phyloP scores from a whole-genome alignment of 2,329 filamentous ascomycete genomes.

The Aspergillus eucalypticola region DNA sequence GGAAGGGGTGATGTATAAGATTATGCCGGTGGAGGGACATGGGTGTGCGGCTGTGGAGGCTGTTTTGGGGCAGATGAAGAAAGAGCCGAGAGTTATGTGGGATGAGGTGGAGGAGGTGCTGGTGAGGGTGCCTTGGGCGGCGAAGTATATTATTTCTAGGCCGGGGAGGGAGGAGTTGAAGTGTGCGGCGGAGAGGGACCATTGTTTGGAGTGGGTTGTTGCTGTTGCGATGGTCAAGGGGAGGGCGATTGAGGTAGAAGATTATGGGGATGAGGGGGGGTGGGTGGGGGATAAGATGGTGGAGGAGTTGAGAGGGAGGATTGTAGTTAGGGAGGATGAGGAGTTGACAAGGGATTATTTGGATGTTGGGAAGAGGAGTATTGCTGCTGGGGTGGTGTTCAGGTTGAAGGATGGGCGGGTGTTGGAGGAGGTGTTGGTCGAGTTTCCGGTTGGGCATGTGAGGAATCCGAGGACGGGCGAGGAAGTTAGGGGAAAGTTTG shows the following conservation, averaged over 20 bases:
- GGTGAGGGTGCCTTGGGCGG: slow-evolving; percentile 33
- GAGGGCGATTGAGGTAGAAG: slow-evolving; percentile 19
- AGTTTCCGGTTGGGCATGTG: not conserved
- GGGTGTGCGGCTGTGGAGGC: not conserved
- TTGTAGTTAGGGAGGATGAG: slow-evolving; percentile 27
- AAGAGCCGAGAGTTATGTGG: not conserved
- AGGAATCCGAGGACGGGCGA: not conserved
- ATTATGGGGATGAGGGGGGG: slow-evolving; percentile 31
- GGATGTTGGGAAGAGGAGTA: slow-evolving; percentile 28
- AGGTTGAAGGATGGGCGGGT: slow-evolving; percentile 19
- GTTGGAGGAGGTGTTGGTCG: not conserved
- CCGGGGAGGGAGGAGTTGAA: slow-evolving; percentile 18
- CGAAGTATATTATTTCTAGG: slow-evolving; percentile 38
- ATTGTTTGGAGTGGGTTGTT: slow-evolving; percentile 39
- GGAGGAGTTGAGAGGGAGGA: slow-evolving; percentile 28
- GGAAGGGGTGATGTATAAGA: not conserved
- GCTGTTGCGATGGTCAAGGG: slow-evolving; percentile 37
- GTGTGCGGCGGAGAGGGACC: slow-evolving; percentile 39
- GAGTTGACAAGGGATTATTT: slow-evolving; percentile 35
- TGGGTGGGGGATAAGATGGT: slow-evolving; percentile 26
- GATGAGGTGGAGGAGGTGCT: slow-evolving; percentile 28
- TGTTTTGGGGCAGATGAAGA: not conserved
- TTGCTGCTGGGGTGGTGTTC: slow-evolving; percentile 30
- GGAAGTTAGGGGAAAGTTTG: not conserved
- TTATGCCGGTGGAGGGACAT: not conserved